Evolutionary conservation across 2,329 filamentous ascomycete genomes (phyloP), one percentile per base, ranked within the genome.

Genomic region (Aspergillus brunneoviolaceus): DNA sequence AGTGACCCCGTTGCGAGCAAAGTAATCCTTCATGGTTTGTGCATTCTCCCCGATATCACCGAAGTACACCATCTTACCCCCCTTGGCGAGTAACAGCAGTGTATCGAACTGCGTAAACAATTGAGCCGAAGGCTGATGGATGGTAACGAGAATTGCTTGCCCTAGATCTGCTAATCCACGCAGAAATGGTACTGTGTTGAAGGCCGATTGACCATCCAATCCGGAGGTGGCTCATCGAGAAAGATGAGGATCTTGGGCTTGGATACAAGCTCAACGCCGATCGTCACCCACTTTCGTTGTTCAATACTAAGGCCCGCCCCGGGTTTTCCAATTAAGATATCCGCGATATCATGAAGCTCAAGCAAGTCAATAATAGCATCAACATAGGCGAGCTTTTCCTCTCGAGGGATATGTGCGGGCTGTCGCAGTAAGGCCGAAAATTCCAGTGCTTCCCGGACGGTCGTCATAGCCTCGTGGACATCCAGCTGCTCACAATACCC

Each of bases 261-360:
- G 3, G 92, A 92, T 33, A 91, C 92, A n/a, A 97, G 83, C 73
- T 97, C 93, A 11, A 96, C 92, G 74, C 91, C 93, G 64, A 96
- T 96, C 0, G 92, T 96, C 2, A 96, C 82, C 66, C 91, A 89
- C 71, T 87, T 87, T 14, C 85, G 80, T 69, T 87, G 85, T 70
- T 87, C 85, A n/a, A 84, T 80, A 55, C 83, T 83, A 50, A 83
- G 74, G 74, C 81, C 92, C 79, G 94, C 90, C 58, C 92, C 92
- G 2, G 90, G 90, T 21, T 94, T 87, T 80, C 92, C 92, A 55
- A 96, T 90, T 42, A 96, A 83, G 12, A 92, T 92, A 72, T 96
- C 91, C 14, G 92, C 91, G 67, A 93, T 95, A 53, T 91, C 86
- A 60, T 90, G 82, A 91, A 96, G 96, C 48, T 94, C 91, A 14